Evolutionary conservation across 2,329 filamentous ascomycete species (phyloP), one percentile per base, ranked within the genome.

Genomic region (Fusarium anguioides): DNA sequence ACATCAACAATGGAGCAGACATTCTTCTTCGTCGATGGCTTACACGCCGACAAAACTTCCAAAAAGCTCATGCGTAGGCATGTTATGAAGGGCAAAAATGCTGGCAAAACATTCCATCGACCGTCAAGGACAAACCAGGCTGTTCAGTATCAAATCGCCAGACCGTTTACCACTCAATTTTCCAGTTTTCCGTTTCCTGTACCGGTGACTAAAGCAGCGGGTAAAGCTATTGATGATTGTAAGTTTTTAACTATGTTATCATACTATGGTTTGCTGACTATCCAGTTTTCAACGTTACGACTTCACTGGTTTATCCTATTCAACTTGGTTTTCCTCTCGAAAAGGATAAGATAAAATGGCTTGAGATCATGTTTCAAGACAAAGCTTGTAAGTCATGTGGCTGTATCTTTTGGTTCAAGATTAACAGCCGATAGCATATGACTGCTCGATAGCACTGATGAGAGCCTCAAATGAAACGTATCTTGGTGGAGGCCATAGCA

Each of bases 21-120:
- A 0, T 61, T 61, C 18, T 61, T 61, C 26, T 61, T 61, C 11
- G 58, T 61, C 2, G 9, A 61, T 6, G 58, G 56, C 35, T 36
- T 61, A 5, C 26, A 61, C 0, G 56, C 56, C 3, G 57, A 54
- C 1, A 61, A 12, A 2, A 7, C 9, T 1, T 61, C 58, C 2
- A 61, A 55, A 23, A 54, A 18, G 4, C 58, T 61, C 2, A 61
- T 61, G 58, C 58, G 56, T 3, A 39, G 40, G 1, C 58, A 61
- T 61, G 58, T 61, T 5, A 61, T 61, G 56, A 61, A 46, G 15
- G 58, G 58, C 0, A 61, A 61, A 27, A 61, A 61, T 61, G 40
- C 27, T 23, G 58, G 58, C 3, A 61, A 55, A 36, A 61, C 56
- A 3, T 31, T 61, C 2, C 39, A 55, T 5, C 58, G 58, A 11